These are phyloP conservation scores for Mycosphaerella sp. DNA, from an alignment of 2,329 filamentous ascomycete genomes.

Conservation along the genomic window DNA sequence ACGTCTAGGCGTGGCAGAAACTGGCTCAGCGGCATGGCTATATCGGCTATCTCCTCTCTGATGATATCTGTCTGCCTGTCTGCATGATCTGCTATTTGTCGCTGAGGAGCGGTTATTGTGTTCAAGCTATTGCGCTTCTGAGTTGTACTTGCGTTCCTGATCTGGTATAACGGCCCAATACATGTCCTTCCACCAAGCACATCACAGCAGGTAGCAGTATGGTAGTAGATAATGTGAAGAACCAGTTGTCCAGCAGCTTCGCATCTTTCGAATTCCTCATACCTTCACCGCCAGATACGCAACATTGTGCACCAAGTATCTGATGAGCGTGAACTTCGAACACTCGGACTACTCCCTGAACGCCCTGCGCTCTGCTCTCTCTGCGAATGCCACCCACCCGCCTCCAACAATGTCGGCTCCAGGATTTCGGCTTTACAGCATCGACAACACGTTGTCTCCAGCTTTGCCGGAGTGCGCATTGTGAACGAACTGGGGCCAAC, in stretches of 20 bases:
- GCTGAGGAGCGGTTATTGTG: conserved; percentile 23
- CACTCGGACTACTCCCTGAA: not conserved
- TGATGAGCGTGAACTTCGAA: conserved; percentile 3
- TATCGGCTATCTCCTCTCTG: conserved; percentile 26
- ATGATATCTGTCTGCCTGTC: conserved; percentile 4
- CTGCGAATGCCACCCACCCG: not conserved
- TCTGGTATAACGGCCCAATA: conserved; percentile 9
- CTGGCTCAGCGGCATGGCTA: conserved; percentile 22
- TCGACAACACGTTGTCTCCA: not conserved
- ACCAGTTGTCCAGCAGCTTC: conserved; percentile 12
- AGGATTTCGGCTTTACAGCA: not conserved
- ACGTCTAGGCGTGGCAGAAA: conserved; percentile 15
- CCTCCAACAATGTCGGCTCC: not conserved
- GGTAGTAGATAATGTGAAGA: conserved; percentile 10
- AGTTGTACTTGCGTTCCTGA: conserved; percentile 22
- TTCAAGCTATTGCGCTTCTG: conserved; percentile 23
- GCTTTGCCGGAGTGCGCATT: no score
- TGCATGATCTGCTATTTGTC: conserved; percentile 23
- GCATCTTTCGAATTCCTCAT: not conserved
- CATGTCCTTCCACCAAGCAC: conserved; percentile 10
- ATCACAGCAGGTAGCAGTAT: conserved; percentile 14
- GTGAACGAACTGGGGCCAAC: no score
- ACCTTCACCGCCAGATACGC: conserved; percentile 13
- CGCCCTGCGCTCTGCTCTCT: not conserved
- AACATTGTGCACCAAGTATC: conserved; percentile 22